Percentiles rank a stretch among this genome's conserved stretches.
Conservation (phyloP, 345 rosid genomes). For the Lumnitzera racemosa region DNA sequence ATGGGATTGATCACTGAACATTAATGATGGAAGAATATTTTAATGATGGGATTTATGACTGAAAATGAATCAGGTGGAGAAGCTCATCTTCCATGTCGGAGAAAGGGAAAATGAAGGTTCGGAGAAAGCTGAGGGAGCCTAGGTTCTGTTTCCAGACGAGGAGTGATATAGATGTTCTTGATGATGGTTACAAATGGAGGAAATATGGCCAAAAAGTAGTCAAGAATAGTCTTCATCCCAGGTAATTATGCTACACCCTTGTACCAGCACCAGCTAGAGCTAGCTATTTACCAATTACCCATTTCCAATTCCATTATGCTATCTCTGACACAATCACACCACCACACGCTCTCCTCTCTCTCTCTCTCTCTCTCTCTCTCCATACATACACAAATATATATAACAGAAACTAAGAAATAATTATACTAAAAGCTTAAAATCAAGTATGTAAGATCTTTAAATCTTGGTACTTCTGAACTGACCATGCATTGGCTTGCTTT, state of each 20-base stretch:
- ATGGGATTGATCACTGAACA: too few species aligned
- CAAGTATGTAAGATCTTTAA: too few species aligned
- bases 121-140: conserved; percentile 94
- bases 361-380: too few species aligned
- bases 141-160: conserved; percentile 98
- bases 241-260: conserved; percentile 28
- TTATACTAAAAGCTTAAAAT: too few species aligned
- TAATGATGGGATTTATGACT: too few species aligned
- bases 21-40: too few species aligned
- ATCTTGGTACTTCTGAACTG: too few species aligned
- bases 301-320: not conserved
- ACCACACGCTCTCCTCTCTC: too few species aligned
- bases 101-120: conserved; percentile 66
- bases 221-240: conserved; percentile 96
- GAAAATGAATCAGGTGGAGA: conserved; percentile 56
- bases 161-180: conserved; percentile 93
- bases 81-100: conserved; percentile 50
- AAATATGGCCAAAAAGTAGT: conserved; percentile 98
- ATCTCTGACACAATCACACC: too few species aligned
- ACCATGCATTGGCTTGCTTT: too few species aligned
- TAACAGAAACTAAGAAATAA: not conserved
- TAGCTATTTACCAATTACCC: not conserved
- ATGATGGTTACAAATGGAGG: conserved; percentile 97
- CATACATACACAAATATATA: not conserved
- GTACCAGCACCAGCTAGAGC: not conserved